Base-by-base conservation (phyloP, 495 filamentous ascomycete species). In the Arthonia radiata region DNA sequence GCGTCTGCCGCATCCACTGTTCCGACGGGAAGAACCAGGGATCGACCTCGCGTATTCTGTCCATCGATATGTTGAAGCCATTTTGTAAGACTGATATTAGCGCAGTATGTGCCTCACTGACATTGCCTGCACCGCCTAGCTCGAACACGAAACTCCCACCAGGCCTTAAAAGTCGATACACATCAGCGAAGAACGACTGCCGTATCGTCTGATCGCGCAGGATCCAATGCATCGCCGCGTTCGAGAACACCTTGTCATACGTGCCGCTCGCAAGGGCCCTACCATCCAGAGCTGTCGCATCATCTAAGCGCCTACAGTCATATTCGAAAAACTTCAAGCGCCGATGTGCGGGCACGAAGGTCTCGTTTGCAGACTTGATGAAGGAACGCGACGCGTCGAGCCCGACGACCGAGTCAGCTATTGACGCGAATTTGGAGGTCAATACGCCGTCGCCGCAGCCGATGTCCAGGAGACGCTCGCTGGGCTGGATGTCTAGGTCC, bases 201-300 rank as follows among this genome's bases (percentile, higher is more conserved):
- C 54, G 43, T 0, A 47, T 53, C 0, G 34, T 23, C 3, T 47
- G 31, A 21, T 55, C 48, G 0, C 53, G 44, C 13, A 81, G 54
- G 38, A 83, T 68, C 75, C 75, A 83, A 48, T 82, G 74, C 22
- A 81, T 44, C 0, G 75, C 76, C 0, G 75, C 75, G 38, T 81
- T 81, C 22, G 68, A 76, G 42, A 81, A 73, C 34, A 74, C 52
- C 42, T 77, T 78, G 34, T 60, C 61, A 38, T 48, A 63, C 1
- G 13, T 29, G 3, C 46, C 53, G 25, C 15, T 29, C 25, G 15
- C 25, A 25, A 2, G 31, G 30, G 11, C 31, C 15, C 21, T 26
- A 29, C 12, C 16, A 7, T 52, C 49, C 56, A 34, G 31, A 13
- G 18, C 31, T 0, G 23, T 16, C 5, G 42, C 40, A 7, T 43